Evolutionary conservation across 306 rosid genomes (phyloP), one percentile per base, ranked within the genome.

Genomic region (Lathyrus aphaca): DNA sequence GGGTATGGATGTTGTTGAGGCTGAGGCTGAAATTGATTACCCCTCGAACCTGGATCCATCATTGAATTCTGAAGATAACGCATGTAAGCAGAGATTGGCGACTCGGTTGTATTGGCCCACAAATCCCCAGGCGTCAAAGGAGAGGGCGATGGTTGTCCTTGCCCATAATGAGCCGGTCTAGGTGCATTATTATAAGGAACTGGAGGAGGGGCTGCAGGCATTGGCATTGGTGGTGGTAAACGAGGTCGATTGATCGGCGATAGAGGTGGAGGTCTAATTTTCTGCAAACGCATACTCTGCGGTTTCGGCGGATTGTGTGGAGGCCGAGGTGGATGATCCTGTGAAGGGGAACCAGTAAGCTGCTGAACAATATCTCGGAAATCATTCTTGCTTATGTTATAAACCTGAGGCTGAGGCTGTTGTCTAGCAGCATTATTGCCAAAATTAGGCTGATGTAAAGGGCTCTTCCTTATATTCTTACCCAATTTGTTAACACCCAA

Each of bases 381-480:
- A 49, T 93, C 98, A 32, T 90, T 90, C 86, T 93, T 93, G 85
- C 96, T 90, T 64, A 93, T 93, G 78, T 93, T 90, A 83, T 90
- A 93, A 55, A 93, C 97, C 84, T 88, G 97, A 64, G 98, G 98
- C 72, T 90, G 98, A 60, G 98, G 97, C 45, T 93, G 98, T 69
- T 82, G 98, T 71, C 89, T 82, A 39, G 91, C 64, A 44, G 86
- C 77, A 75, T 80, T 86, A 75, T 77, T 90, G 45, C 72, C 76
- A 25, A 81, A 88, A 82, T 88, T 90, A 15, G 97, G 96, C 46
- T 90, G 98, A 82, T 93, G 91, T 27, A 86, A 29, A 18, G 98
- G 98, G 64, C 97, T 93, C 77, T 93, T 93, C 83, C 85, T 88
- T 65, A 93, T 93, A 76, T 90, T 90, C 68, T 93, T 93, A 49